Percentiles rank a stretch among this genome's conserved stretches.
Evolutionary conservation across 2,329 filamentous ascomycete genomes (phyloP).

Genomic region (Aspergillus sojae): DNA sequence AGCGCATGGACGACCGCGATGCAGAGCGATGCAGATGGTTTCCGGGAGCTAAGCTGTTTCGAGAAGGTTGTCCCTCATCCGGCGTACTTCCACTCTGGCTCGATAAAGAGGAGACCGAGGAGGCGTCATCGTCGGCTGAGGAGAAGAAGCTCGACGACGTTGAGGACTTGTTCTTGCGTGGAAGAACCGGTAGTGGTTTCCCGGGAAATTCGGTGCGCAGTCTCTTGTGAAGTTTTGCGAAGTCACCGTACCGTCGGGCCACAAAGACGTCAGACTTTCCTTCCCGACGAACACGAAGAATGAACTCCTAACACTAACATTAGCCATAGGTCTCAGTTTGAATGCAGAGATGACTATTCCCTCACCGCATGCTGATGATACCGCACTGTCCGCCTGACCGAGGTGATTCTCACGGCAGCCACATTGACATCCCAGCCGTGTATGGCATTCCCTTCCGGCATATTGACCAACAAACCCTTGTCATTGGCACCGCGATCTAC

Average conservation of each 20-base stretch:
- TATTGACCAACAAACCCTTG: slow-evolving; percentile 79
- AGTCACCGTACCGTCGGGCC: slow-evolving; percentile 85
- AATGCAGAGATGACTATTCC: slow-evolving; percentile 15
- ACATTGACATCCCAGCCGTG: slow-evolving; percentile 98
- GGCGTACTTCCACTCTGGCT: slow-evolving; percentile 60
- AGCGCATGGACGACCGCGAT: slow-evolving; percentile 34
- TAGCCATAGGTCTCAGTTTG: slow-evolving; percentile 2
- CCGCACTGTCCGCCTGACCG: slow-evolving; percentile 81
- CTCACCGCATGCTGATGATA: slow-evolving; percentile 88
- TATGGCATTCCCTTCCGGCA: slow-evolving; percentile 88
- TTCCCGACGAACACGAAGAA: slow-evolving; percentile 80
- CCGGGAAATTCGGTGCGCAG: slow-evolving; percentile 85
- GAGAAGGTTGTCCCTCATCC: slow-evolving; percentile 39
- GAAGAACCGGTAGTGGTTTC: slow-evolving; percentile 81
- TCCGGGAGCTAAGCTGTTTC: slow-evolving; percentile 33
- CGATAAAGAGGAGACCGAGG: slow-evolving; percentile 77
- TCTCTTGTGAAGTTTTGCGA: slow-evolving; percentile 75
- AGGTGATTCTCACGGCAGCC: slow-evolving; percentile 79
- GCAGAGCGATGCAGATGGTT: slow-evolving; percentile 28
- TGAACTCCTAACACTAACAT: slow-evolving; percentile 69
- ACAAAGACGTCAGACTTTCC: slow-evolving; percentile 77
- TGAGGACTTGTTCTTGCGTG: slow-evolving; percentile 87
- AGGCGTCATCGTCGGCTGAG: slow-evolving; percentile 70
- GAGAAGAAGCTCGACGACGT: slow-evolving; percentile 64
- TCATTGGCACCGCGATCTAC: slow-evolving; percentile 93